Conservation (phyloP, 139 green algal species). For the Chlorella sp. region DNA sequence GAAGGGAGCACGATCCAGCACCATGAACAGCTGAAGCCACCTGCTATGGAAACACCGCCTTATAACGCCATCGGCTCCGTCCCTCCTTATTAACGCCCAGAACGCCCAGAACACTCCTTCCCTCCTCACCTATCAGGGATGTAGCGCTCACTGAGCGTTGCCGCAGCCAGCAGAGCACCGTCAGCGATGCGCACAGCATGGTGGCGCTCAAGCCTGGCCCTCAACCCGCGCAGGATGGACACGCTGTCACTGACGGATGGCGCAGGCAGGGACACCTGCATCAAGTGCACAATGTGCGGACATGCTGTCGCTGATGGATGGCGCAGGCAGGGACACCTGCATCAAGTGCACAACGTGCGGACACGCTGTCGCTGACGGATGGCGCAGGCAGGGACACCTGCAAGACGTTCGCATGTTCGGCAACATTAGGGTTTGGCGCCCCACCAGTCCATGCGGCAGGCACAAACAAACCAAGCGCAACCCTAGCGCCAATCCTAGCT, state of each 20-base stretch:
- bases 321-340: conserved; percentile 24
- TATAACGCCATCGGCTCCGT: too few species aligned
- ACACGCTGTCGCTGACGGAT: conserved; percentile 77
- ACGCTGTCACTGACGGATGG: conserved; percentile 75
- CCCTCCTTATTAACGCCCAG: too few species aligned
- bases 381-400: conserved; percentile 28
- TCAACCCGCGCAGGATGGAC: conserved; percentile 87
- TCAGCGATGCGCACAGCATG: conserved; percentile 41
- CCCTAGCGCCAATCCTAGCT: background rate
- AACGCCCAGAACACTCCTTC: background rate
- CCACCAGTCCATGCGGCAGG: background rate
- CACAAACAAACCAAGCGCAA: background rate
- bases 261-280: conserved; percentile 22
- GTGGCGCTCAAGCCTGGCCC: conserved; percentile 34
- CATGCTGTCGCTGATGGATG: conserved; percentile 75
- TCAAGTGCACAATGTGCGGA: too few species aligned
- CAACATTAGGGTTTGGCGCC: too few species aligned
- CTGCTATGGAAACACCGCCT: too few species aligned
- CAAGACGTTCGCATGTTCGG: too few species aligned
- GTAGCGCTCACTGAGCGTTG: conserved; percentile 48
- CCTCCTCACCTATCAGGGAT: conserved; percentile 41
- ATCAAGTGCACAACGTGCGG: too few species aligned
- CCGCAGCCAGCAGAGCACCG: conserved; percentile 41
- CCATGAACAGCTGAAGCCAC: background rate
- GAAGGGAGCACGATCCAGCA: too few species aligned